These are phyloP conservation scores for Salix dunnii DNA, from an alignment of 345 rosid species.

Conservation along the genomic window DNA sequence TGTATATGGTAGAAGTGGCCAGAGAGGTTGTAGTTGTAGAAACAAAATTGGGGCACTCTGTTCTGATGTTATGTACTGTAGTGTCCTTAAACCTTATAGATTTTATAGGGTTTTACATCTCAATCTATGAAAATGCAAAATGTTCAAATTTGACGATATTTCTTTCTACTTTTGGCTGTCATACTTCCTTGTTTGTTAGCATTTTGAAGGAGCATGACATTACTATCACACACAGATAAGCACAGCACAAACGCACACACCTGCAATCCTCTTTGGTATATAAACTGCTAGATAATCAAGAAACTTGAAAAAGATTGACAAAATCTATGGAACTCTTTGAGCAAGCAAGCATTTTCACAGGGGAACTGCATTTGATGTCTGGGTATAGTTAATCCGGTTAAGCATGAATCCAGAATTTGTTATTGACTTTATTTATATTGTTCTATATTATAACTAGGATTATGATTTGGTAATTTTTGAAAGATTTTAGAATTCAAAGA, in stretches of 20 bases:
- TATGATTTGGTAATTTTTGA: not conserved
- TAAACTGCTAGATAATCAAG: not conserved
- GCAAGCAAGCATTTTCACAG: not conserved
- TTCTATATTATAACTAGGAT: not conserved
- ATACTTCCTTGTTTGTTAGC: not conserved
- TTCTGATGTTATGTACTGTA: not conserved
- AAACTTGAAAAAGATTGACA: not conserved
- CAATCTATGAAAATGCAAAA: not conserved
- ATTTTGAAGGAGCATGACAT: not conserved
- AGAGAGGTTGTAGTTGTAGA: slow-evolving; percentile 6
- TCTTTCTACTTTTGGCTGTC: not conserved
- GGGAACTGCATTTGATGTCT: not conserved
- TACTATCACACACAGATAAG: not conserved
- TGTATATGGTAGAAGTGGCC: slow-evolving; percentile 20
- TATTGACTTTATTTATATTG: not conserved
- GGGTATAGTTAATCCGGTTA: not conserved
- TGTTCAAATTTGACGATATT: not conserved
- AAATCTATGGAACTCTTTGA: not conserved
- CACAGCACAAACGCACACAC: not conserved
- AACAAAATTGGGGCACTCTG: not conserved
- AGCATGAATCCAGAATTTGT: not conserved
- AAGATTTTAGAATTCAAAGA: not conserved
- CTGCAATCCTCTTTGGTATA: not conserved
- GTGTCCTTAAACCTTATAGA: not conserved
- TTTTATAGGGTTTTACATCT: slow-evolving; percentile 11